Conservation (phyloP, 2,329 filamentous ascomycete genomes). For the Botrytis elliptica region DNA sequence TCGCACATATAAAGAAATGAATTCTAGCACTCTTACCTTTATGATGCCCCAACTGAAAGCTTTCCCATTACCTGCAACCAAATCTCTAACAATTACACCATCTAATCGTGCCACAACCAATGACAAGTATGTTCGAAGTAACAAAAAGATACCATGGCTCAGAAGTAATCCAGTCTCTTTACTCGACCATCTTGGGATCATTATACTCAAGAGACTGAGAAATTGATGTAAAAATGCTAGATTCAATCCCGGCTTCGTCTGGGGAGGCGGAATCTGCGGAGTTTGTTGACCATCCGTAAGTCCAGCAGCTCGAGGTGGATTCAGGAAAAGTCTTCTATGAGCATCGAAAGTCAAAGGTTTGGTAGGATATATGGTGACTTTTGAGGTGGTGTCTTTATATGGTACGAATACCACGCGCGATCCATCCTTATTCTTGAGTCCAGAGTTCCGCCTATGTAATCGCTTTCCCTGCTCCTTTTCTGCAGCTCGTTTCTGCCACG, state of each 20-base stretch:
- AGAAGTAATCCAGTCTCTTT: conserved; percentile 91
- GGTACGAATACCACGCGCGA: conserved; percentile 94
- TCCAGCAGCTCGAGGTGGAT: conserved; percentile 80
- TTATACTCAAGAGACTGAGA: conserved; percentile 91
- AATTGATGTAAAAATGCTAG: conserved; percentile 97
- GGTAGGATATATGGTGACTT: conserved; percentile 86
- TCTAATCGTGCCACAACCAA: conserved; percentile 89
- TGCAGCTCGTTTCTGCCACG: conserved; percentile 69
- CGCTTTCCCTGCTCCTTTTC: conserved; percentile 82
- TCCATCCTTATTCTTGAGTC: conserved; percentile 89
- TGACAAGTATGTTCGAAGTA: conserved; percentile 91
- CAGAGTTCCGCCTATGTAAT: conserved; percentile 86
- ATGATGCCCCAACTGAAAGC: conserved; percentile 83
- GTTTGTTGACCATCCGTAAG: conserved; percentile 63
- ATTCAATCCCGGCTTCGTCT: conserved; percentile 92
- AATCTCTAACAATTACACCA: conserved; percentile 91
- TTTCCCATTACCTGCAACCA: conserved; percentile 92
- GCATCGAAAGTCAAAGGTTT: conserved; percentile 95
- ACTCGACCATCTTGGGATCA: conserved; percentile 92
- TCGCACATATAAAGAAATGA: not conserved
- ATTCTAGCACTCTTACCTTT: conserved; percentile 54
- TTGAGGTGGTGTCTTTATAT: conserved; percentile 82
- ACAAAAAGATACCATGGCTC: conserved; percentile 84
- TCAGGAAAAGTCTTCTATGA: conserved; percentile 87
- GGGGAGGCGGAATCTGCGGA: conserved; percentile 73